Evolutionary conservation across 2,329 filamentous ascomycete species (phyloP), one percentile per base, ranked within the genome.

Genomic region (Trichoderma sp.): DNA sequence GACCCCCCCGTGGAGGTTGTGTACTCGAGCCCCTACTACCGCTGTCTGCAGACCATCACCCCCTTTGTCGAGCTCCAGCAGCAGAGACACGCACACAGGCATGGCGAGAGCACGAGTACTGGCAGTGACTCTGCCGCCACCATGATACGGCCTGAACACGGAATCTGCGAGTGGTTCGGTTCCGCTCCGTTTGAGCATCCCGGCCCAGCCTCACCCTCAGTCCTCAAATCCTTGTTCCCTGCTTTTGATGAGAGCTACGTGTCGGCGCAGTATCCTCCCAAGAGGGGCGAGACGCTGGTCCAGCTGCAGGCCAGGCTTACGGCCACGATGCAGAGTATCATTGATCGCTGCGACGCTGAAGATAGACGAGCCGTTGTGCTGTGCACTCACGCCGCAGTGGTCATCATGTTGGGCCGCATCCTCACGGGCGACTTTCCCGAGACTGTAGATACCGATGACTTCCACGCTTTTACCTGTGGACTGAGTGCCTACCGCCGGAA

Each of bases 151-250:
- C 86, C 85, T 62, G 89, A 91, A 76, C 82, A 84, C 71, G 88
- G 88, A 14, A 77, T 90, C 51, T 91, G 93, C 73, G 96, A 99
- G 84, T 98, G 96, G 92, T 98, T 96, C 80, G 96, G 96, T 30
- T 86, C 89, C 62, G 94, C 95, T 18, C 90, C 90, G 73, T 98
- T 97, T 81, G 87, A 92, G 70, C 96, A 98, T 78, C 96, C 96
- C 0, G 86, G 87, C 18, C 94, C 95, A 3, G 93, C 94, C 3
- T 82, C 88, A 4, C 83, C 91, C 15, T 77, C 85, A 32, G 83
- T 87, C 39, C 86, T 99, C 73, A 87, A 88, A 73, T 80, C 80
- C 24, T 87, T 93, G 74, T 97, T 97, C 80, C 90, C 91, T 34
- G 81, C 88, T 34, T 84, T 90, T 56, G 86, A 91, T 72, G 80